Percentiles rank a stretch among this genome's conserved stretches.
These are phyloP conservation scores for Botrytis fragariae DNA, from an alignment of 2,329 filamentous ascomycete species.

Conservation along the genomic window DNA sequence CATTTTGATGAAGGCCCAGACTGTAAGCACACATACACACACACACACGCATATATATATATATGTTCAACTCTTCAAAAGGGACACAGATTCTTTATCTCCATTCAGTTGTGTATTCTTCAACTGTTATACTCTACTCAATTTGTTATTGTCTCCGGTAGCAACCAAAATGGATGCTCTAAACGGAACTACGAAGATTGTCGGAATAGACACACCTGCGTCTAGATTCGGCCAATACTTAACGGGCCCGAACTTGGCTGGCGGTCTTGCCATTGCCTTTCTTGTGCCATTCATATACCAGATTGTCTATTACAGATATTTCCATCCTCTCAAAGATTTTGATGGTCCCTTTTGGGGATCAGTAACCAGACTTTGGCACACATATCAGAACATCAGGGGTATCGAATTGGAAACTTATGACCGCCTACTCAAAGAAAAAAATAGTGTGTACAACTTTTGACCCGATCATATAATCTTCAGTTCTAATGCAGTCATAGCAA, in stretches of 20 bases:
- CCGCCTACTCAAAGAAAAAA: conserved; percentile 46
- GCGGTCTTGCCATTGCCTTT: background rate
- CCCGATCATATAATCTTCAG: background rate
- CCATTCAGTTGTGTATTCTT: background rate
- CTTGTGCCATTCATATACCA: conserved; percentile 36
- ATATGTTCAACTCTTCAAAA: background rate
- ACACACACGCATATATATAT: too few relatives aligned
- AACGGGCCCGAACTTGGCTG: background rate
- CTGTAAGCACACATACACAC: too few relatives aligned
- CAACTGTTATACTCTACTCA: background rate
- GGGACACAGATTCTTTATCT: background rate
- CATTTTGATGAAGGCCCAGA: background rate
- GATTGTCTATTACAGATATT: conserved; percentile 50
- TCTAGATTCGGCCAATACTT: background rate
- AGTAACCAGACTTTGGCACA: conserved; percentile 53
- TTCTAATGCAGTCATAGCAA: conserved; percentile 40
- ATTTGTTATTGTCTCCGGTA: background rate
- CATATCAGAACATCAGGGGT: conserved; percentile 48
- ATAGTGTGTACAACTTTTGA: conserved; percentile 42
- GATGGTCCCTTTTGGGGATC: conserved; percentile 55
- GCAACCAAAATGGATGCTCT: background rate
- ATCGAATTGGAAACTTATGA: conserved; percentile 46
- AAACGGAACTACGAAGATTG: background rate
- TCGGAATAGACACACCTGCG: background rate
- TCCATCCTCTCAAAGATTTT: conserved; percentile 52